Evolutionary conservation across 805 yeast genomes (phyloP), one percentile per base, ranked within the genome.

Genomic region (Yarrowia sp.): DNA sequence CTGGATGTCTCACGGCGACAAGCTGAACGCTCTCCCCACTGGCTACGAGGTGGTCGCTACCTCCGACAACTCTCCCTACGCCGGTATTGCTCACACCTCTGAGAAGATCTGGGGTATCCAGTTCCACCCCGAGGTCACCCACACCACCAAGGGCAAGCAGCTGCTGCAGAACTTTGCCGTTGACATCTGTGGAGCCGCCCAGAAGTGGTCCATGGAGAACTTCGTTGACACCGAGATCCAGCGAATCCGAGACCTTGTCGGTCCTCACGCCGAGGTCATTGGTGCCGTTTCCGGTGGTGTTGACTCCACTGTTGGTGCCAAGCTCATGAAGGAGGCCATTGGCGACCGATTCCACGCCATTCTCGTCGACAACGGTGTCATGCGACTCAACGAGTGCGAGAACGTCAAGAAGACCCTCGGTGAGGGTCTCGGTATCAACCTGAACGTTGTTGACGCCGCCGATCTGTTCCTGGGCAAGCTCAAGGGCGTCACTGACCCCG

Each of bases 261-360:
- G 99, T 65, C 98, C 97, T 73, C 88, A 92, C 68, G 98, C 97
- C 68, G 98, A 95, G 82, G 99, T 95, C 72, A 95, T 95, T 76
- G 99, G 99, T 81, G 99, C 99, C 68, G 99, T 95, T 72, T 92
- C 97, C 66, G 99, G 99, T 76, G 99, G 99, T 83, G 99, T 95
- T 71, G 99, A 95, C 81, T 95, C 99, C 65, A 95, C 99, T 60
- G 99, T 95, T 70, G 99, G 98, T 72, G 98, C 99, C 72, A 95
- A 94, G 84, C 85, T 95, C 77, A 90, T 95, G 97, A 89, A 92
- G 72, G 97, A 91, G 82, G 99, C 99, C 72, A 95, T 95, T 79
- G 99, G 99, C 77, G 95, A 91, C 76, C 87, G 99, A 79, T 95
- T 95, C 90, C 99, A 95, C 76, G 99, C 99, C 69, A 93, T 95